Conservation (phyloP, 2,329 filamentous ascomycete genomes). For the Colletotrichum spinosum region DNA sequence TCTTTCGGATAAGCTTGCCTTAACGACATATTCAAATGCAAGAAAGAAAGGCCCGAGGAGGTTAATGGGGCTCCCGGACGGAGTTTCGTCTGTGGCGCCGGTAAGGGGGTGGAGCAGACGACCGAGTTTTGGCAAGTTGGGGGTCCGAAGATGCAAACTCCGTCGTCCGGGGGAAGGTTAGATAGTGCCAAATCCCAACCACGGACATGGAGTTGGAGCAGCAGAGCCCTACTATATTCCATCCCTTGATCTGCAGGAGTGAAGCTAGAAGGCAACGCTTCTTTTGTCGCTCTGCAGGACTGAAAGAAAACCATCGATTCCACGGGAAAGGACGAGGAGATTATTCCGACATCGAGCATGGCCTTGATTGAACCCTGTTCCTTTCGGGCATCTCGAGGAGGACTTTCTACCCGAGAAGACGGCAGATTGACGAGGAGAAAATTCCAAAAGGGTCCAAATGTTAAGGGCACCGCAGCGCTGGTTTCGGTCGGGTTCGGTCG, state of each 20-base stretch:
- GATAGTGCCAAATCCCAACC: background rate
- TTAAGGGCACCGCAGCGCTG: constrained; percentile 1
- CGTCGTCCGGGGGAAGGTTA: constrained; percentile 30
- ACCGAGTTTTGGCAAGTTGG: constrained; percentile 27
- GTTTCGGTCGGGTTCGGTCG: constrained; percentile 17
- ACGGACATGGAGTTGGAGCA: too few relatives aligned
- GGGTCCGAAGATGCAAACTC: constrained; percentile 36
- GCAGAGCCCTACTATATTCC: background rate
- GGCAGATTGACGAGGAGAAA: too few relatives aligned
- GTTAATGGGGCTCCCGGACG: too few relatives aligned
- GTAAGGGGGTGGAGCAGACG: constrained; percentile 15
- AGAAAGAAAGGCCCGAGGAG: too few relatives aligned
- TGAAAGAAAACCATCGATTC: background rate
- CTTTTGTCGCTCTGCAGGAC: background rate
- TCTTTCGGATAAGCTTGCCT: too few relatives aligned
- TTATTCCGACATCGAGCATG: background rate
- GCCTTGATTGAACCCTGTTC: background rate
- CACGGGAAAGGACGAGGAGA: background rate
- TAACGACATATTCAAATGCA: too few relatives aligned
- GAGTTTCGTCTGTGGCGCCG: constrained; percentile 15
- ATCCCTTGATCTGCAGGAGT: constrained; percentile 17
- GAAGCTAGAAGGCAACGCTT: background rate
- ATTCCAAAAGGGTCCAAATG: background rate
- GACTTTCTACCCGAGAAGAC: constrained; percentile 13
- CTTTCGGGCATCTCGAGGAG: constrained; percentile 22